Percentiles rank a stretch among this genome's conserved stretches.
Evolutionary conservation across 306 rosid genomes (phyloP).

Genomic region (Dalbergia cultrata): DNA sequence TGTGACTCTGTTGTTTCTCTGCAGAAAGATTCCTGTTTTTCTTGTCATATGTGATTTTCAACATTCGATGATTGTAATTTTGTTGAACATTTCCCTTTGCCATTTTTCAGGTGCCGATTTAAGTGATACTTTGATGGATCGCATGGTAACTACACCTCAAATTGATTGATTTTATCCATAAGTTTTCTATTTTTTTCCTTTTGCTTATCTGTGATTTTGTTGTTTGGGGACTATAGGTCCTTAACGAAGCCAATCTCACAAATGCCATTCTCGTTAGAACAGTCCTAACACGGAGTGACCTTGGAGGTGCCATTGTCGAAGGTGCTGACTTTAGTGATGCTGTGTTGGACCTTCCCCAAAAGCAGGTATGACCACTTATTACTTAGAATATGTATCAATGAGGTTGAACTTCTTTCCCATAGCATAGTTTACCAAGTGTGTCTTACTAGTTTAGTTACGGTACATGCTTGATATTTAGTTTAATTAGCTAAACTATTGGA

Average conservation of each 20-base stretch:
- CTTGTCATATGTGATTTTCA: conserved; percentile 18
- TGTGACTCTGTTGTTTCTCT: not conserved
- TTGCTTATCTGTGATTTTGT: not conserved
- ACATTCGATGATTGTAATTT: not conserved
- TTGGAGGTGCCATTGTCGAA: conserved; percentile 83
- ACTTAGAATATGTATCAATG: not conserved
- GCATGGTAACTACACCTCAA: conserved; percentile 71
- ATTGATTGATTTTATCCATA: not conserved
- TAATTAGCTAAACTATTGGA: not conserved
- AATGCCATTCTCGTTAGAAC: conserved; percentile 82
- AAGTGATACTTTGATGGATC: conserved; percentile 97
- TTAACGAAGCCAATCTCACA: conserved; percentile 90
- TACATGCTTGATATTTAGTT: not conserved
- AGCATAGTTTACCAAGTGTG: not conserved
- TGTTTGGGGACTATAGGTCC: conserved; percentile 59
- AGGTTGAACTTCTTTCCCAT: not conserved
- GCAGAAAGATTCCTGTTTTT: not conserved
- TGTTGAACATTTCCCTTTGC: not conserved
- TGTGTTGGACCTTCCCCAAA: conserved; percentile 84
- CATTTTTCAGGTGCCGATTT: conserved; percentile 77
- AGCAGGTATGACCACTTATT: conserved; percentile 58
- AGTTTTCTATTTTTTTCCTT: not conserved
- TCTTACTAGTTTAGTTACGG: not conserved
- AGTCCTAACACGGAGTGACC: conserved; percentile 95
- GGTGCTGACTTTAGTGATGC: conserved; percentile 99